Base-by-base conservation (phyloP, 2,329 filamentous ascomycete genomes). In the Phyllosticta citrichinensis region DNA sequence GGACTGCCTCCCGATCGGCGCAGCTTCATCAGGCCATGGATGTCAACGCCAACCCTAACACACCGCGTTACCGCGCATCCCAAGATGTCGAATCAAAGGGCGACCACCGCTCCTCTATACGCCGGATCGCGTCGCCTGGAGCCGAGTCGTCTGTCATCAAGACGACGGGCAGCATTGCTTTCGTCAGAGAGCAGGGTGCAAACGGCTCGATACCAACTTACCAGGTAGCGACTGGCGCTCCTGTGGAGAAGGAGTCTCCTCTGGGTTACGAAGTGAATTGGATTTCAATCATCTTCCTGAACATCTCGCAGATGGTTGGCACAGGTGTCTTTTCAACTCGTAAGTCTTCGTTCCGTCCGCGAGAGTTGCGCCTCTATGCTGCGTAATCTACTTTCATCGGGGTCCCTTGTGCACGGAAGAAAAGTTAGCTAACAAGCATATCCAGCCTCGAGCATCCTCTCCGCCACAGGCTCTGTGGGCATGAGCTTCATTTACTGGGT, bases 281-380 rank as follows among this genome's bases (percentile, higher is more conserved):
- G 61, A 63, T 81, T 4, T 83, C 83, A 0, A 80, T 84, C 24
- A 73, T 86, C 33, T 84, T 84, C 50, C 68, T 87, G 58, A 87
- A 86, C 62, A 69, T 87, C 51, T 82, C 81, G 62, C 79, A 81
- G 70, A 86, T 87, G 83, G 75, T 87, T 54, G 84, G 84, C 1
- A 86, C 82, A 0, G 83, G 83, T 55, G 79, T 85, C n/a, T 85
- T 83, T 62, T 86, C 83, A 0, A 87, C 84, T 0, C 84, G 83
- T 85, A 66, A 66, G 82, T 75, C 10, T 5, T 60, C 6, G 6
- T 30, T 30, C 5, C 27, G 9, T 30, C 27, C 9, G 2, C 27
- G 27, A 30, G 5, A 30, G 27, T 8, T 8, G 27, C 27, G 9
- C 9, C 27, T 30, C 6, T 10, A 3, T 5, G 9, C 27, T 30